Base-by-base conservation (phyloP, 176 grass and related monocot genomes). In the Alopecurus myosuroides region DNA sequence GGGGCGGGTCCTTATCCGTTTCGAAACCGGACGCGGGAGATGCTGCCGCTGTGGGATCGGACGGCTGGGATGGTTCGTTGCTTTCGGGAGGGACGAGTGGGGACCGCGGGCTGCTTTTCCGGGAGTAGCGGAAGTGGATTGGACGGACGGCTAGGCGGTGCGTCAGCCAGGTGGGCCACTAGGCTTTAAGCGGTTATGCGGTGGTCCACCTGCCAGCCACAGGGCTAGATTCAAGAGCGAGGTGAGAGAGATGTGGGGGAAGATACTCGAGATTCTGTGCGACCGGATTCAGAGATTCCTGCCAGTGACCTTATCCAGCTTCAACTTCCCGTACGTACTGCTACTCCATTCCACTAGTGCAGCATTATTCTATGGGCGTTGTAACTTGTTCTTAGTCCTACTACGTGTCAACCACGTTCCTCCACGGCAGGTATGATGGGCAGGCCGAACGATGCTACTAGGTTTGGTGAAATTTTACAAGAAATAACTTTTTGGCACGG, bases 201-300 rank as follows among this genome's bases (percentile, higher is more conserved):
- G 62, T 9, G n/a, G n/a, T 31, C 63, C 1, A 35, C 0, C 6
- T 2, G 37, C 22, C 68, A 70, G 37, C 3, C 37, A 4, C 0
- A 26, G 0, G 23, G 10, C 7, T 3, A 1, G n/a, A 14, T 0
- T 4, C 22, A 18, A 44, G 35, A 12, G 63, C 62, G 35, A 12
- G 63, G 64, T 6, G 63, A 22, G 34, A n/a, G 65, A n/a, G 13
- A 8, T 9, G 57, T n/a, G 1, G 33, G 33, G 0, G 19, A 0
- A 69, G 65, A 69, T 23, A 44, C 68, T 25, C 3, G 3, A 55
- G 83, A 77, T 85, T 86, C 52, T 0, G 17, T 25, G 67, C 67
- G 13, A 26, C 52, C 62, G n/a, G 53, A 37, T 64, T 61, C n/a
- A 23, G 44, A 68, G 85, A 87, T 76, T 34, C 85, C 69, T 1